Evolutionary conservation across 768 basidiomycete species (phyloP), one percentile per base, ranked within the genome.

Genomic region (Suillus paluster): DNA sequence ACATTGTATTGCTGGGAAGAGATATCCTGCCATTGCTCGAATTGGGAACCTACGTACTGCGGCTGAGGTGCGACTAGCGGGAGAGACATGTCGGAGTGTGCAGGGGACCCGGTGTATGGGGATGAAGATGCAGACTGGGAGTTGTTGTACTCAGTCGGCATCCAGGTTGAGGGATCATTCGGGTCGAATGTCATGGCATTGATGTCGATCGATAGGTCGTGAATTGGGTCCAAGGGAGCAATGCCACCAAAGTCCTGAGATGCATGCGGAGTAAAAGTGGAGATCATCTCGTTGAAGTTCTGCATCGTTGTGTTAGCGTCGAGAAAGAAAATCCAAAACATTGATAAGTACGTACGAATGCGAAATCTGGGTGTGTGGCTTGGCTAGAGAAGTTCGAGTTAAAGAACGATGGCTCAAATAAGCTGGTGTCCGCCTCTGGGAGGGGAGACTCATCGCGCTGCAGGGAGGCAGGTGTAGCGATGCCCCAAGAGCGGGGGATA

Each of bases 351-450:
- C 70, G 57, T 27, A 73, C 75, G 55, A 58, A 67, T 8, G 63
- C 7, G 33, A 44, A 33, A 21, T 68, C 70, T 21, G 46, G 52
- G 10, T 66, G 33, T 23, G 61, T 64, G 8, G 61, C 45, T 12
- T 66, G 65, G 61, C 71, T 73, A 4, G 63, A 68, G 70, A 73
- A 76, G 61, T 65, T 66, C 44, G 66, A 66, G 52, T 71, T 64
- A 33, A 79, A 64, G 67, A 79, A 86, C 2, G 73, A 70, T 1
- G 73, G 69, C 17, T 86, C 79, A 69, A 85, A 86, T 41, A 86
- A 70, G 41, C 77, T 79, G 0, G 80, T 78, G 61, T 84, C 74
- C 11, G 78, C 76, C 23, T 83, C 85, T 0, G 85, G 85, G 2
- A 86, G 78, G 8, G 82, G 79, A 0, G 78, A 80, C 48, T 76